These are phyloP conservation scores for Camillea tinctor DNA, from an alignment of 2,329 filamentous ascomycete genomes.

Conservation along the genomic window DNA sequence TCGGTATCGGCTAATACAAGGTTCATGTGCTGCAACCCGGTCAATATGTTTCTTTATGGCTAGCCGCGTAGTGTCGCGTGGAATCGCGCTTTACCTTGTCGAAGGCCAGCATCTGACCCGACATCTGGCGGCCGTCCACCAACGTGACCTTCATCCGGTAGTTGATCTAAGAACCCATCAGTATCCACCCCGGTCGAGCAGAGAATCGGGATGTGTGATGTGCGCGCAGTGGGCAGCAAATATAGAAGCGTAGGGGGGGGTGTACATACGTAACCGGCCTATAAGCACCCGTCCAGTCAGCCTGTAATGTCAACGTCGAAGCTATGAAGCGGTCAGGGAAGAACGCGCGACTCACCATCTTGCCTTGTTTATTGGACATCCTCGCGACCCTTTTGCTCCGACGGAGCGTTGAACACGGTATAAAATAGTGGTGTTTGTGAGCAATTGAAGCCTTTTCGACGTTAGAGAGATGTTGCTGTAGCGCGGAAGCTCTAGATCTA, in stretches of 20 bases:
- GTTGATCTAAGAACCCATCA: conserved; percentile 72
- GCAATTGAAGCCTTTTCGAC: conserved; percentile 36
- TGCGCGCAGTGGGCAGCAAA: conserved; percentile 22
- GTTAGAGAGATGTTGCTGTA: conserved; percentile 39
- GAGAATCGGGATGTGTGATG: background rate
- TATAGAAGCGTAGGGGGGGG: conserved; percentile 9
- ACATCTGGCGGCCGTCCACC: conserved; percentile 93
- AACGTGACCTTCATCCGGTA: conserved; percentile 98
- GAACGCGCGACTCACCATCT: conserved; percentile 77
- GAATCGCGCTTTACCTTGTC: conserved; percentile 69
- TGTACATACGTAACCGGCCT: conserved; percentile 70
- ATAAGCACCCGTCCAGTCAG: conserved; percentile 56
- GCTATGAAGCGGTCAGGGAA: conserved; percentile 39
- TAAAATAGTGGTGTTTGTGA: conserved; percentile 45
- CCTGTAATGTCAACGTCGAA: conserved; percentile 52
- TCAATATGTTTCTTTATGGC: conserved; percentile 3
- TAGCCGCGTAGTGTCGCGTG: background rate
- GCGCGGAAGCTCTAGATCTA: conserved; percentile 40
- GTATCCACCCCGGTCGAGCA: conserved; percentile 12
- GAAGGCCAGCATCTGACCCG: conserved; percentile 96
- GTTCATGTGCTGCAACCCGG: conserved; percentile 81
- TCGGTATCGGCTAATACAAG: conserved; percentile 97
- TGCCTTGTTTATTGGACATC: conserved; percentile 93
- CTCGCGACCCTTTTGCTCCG: conserved; percentile 45
- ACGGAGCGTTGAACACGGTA: conserved; percentile 39